Evolutionary conservation across 805 yeast genomes (phyloP), one percentile per base, ranked within the genome.

Genomic region (Pichia nanzhaoensis): DNA sequence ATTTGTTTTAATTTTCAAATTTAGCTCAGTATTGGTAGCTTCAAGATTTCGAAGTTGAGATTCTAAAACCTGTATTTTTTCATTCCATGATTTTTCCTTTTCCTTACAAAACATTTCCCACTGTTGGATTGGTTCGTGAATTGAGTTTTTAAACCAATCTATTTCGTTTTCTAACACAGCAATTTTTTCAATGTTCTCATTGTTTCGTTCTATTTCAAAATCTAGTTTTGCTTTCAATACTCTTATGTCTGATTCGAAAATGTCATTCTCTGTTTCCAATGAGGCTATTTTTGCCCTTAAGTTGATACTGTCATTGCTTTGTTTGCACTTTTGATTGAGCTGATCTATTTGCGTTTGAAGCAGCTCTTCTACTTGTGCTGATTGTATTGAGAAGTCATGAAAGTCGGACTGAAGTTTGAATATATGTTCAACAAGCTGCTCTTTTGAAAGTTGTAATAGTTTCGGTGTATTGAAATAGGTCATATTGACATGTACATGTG

Each of bases 221-320:
- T 20, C 39, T 1, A 48, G 31, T 7, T 48, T 22, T 7, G 48
- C 36, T 28, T 45, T 42, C 8, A 49, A 20, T 6, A 51, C 50
- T n/a, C 64, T 49, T 14, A 56, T 28, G 1, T 47, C 45, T 16
- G 56, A 51, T 31, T 56, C 59, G 24, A 59, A 37, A 17, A 51
- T 27, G 43, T 61, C 65, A 44, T 57, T 58, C 21, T 45, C 40
- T 2, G 56, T 53, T 43, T 61, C 65, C 8, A 55, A 41, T 14
- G 50, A 43, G 2, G 52, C 50, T n/a, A 60, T 12, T 33, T 40
- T 14, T 41, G 31, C 12, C 14, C 39, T 13, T 10, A 35, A 10
- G 9, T 24, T 24, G 12, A 24, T 12, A 24, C 12, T 8, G 28
- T 6, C 10, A 24, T 24, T 24, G 28, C 10, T 24, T 24, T 24